Percentiles rank a stretch among this genome's conserved stretches.
Conservation (phyloP, 306 rosid species). For the Castanea sativa region DNA sequence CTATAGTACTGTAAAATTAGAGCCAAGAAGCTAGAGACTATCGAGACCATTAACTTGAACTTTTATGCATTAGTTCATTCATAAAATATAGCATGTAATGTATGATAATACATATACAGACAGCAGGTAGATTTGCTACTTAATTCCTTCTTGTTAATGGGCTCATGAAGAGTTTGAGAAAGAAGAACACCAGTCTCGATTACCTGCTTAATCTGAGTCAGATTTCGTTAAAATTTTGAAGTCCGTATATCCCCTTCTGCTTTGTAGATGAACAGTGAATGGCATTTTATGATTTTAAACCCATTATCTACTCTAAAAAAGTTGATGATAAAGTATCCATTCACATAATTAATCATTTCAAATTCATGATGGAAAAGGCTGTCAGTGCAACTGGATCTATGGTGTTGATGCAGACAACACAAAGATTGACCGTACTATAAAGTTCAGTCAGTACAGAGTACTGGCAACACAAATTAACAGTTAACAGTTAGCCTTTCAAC, state of each 20-base stretch:
- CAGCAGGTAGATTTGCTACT: neutral
- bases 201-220: neutral
- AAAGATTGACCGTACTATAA: conserved; percentile 12
- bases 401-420: conserved; percentile 8
- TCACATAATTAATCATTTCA: neutral
- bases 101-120: no score
- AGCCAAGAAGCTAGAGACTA: no score
- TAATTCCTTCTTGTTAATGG: neutral
- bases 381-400: neutral
- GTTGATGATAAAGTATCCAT: neutral
- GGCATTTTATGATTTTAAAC: neutral
- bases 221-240: neutral
- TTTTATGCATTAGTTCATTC: no score
- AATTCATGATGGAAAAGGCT: conserved; percentile 3
- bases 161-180: neutral
- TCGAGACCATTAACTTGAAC: no score
- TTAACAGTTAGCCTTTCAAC: neutral
- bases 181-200: neutral
- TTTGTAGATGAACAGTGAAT: neutral
- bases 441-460: neutral
- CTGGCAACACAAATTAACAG: neutral
- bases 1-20: neutral
- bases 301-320: neutral
- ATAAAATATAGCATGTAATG: no score
- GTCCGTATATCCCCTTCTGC: neutral